These are phyloP conservation scores for Nannochloropsis limnetica DNA, from an alignment of 352 stramenopile genomes.

Conservation along the genomic window DNA sequence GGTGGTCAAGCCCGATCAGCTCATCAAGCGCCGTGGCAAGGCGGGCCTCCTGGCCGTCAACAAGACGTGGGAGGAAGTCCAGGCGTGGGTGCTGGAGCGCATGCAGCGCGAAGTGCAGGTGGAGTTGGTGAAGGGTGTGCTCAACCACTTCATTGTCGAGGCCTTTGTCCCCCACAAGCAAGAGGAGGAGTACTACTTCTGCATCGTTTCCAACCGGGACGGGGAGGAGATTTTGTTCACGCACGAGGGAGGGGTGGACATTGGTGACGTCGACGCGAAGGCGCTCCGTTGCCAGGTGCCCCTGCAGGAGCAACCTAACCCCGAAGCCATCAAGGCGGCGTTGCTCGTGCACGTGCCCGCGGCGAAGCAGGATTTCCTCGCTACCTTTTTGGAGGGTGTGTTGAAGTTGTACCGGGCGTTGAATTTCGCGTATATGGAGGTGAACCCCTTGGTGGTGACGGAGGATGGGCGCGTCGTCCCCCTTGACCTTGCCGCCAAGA, in stretches of 20 bases:
- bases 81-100: constrained; percentile 82
- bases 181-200: constrained; percentile 91
- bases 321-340: constrained; percentile 62
- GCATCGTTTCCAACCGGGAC: constrained; percentile 79
- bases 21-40: constrained; percentile 93
- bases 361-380: constrained; percentile 64
- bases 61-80: constrained; percentile 74
- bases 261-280: constrained; percentile 87
- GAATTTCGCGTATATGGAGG: constrained; percentile 96
- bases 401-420: constrained; percentile 81
- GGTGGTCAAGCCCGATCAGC: constrained; percentile 92
- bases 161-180: constrained; percentile 83
- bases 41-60: constrained; percentile 86
- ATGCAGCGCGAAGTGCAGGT: constrained; percentile 82
- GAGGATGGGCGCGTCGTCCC: constrained; percentile 74
- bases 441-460: constrained; percentile 89
- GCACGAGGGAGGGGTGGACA: constrained; percentile 85
- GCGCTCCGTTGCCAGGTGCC: constrained; percentile 73
- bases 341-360: constrained; percentile 72
- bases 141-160: constrained; percentile 94
- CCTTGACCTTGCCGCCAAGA: constrained; percentile 88
- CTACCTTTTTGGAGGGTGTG: constrained; percentile 77
- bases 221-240: constrained; percentile 91
- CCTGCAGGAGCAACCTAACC: constrained; percentile 63
- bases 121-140: constrained; percentile 73